Evolutionary conservation across 2,329 filamentous ascomycete genomes (phyloP), one percentile per base, ranked within the genome.

Genomic region (Aspergillus hortae): DNA sequence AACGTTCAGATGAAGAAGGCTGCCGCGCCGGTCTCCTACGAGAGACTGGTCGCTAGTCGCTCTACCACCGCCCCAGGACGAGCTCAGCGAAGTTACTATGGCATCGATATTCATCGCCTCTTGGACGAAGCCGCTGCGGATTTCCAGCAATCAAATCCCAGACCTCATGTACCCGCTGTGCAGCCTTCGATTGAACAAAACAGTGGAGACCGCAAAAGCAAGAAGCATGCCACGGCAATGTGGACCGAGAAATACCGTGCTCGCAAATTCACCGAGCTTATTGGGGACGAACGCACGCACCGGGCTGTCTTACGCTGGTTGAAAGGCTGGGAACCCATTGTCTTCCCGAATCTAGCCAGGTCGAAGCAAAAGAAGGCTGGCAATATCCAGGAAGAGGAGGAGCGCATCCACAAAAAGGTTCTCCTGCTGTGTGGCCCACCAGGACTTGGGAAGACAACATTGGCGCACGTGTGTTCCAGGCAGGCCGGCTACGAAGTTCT

Each of bases 181-280:
- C 62, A 67, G 41, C 61, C 60, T 41, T 71, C 67, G 2, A 65
- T 71, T 21, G 72, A 77, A 57, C 48, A 53, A 1, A 55, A 56
- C 14, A 44, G 53, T 14, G 40, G 49, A 23, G 55, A 62, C 54
- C 64, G 45, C 38, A 60, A 49, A 41, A 57, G 60, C 43, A 66
- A 67, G 32, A 71, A 72, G 46, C 41, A 64, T n/a, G 56, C 66
- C 27, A 63, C 62, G 40, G 64, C 61, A 48, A 72, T 99, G 66
- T 99, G 94, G 94, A 96, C 92, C 0, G 94, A 99, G 67, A 99
- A 99, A 68, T 99, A 99, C 67, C 86, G 94, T 33, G 94, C 94
- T 25, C 84, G 85, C 55, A 92, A 86, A 62, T 99, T 97, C 63
- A 89, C 92, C 61, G 94, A 99, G 61, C 79, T 99, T 0, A 90